Evolutionary conservation across 2,329 filamentous ascomycete species (phyloP).

Genomic region (Exophiala xenobiotica): DNA sequence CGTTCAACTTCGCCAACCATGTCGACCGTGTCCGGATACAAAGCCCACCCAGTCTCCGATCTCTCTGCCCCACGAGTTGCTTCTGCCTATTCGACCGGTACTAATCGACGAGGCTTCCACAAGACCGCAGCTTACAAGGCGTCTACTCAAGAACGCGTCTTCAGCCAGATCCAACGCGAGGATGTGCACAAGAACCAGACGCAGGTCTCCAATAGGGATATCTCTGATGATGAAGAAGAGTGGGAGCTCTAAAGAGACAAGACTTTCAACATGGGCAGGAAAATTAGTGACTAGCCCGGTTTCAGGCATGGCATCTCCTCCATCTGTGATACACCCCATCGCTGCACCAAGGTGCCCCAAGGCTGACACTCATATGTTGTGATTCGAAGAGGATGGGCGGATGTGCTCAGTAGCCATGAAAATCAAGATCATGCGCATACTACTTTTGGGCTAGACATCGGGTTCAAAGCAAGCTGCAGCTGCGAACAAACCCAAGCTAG

Average conservation of each 20-base stretch:
- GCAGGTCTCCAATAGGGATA: constrained; percentile 1
- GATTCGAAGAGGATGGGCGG: neutral
- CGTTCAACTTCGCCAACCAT: constrained; percentile 6
- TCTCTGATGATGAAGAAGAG: constrained; percentile 11
- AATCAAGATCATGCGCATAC: too few species aligned
- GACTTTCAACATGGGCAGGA: neutral
- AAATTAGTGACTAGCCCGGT: neutral
- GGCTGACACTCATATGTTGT: neutral
- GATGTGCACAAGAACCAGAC: constrained; percentile 12
- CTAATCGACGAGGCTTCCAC: constrained; percentile 2
- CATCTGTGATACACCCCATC: neutral
- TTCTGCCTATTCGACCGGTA: constrained; percentile 5
- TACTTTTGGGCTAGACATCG: too few species aligned
- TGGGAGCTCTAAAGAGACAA: constrained; percentile 3
- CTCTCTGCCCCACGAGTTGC: neutral
- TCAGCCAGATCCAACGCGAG: constrained; percentile 15
- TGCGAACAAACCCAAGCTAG: too few species aligned
- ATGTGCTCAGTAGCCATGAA: too few species aligned
- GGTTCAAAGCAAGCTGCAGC: too few species aligned
- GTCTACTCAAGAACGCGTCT: constrained; percentile 7
- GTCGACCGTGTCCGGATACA: neutral
- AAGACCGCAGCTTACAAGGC: constrained; percentile 11
- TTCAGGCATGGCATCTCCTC: too few species aligned
- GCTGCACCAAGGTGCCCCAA: neutral
- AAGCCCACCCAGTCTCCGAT: neutral